These are phyloP conservation scores for Silene conica DNA, from an alignment of 148 eudicot genomes.

Conservation along the genomic window DNA sequence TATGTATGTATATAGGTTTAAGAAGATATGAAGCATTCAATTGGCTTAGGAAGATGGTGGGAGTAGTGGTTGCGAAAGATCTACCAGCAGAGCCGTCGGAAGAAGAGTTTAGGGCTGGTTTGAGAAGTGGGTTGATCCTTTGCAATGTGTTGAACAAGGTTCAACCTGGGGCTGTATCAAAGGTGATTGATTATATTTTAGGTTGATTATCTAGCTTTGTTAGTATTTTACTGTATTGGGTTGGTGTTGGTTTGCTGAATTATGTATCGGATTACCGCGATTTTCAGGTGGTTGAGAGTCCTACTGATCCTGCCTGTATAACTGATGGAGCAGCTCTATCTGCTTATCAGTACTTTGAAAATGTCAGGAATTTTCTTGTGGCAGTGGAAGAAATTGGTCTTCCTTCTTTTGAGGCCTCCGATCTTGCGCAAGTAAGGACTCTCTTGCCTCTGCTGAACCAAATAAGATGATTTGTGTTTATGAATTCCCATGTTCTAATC, in stretches of 20 bases:
- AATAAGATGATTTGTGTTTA: not conserved
- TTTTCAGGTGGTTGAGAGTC: constrained; percentile 78
- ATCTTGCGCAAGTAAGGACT: constrained; percentile 79
- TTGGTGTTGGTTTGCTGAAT: constrained; percentile 6
- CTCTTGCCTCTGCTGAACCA: not conserved
- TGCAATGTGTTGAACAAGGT: constrained; percentile 83
- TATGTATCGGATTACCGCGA: constrained; percentile 2
- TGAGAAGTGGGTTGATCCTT: constrained; percentile 86
- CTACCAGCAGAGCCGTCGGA: constrained; percentile 92
- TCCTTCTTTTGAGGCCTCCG: constrained; percentile 96
- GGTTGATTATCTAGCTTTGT: constrained; percentile 27
- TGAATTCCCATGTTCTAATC: too few relatives aligned
- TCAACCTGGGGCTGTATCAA: constrained; percentile 87
- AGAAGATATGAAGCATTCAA: constrained; percentile 90
- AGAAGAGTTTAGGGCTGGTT: constrained; percentile 76
- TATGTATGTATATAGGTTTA: constrained; percentile 21
- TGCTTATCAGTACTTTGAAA: constrained; percentile 92
- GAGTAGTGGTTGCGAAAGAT: constrained; percentile 83
- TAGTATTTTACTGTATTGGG: not conserved
- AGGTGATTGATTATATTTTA: constrained; percentile 22
- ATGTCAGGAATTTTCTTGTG: constrained; percentile 90
- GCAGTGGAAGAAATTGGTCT: constrained; percentile 72
- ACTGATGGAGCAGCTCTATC: constrained; percentile 98
- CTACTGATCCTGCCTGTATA: constrained; percentile 59
- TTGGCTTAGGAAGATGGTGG: constrained; percentile 86